Base-by-base conservation (phyloP, 257 asterid genomes). In the Solanum appendiculatum region DNA sequence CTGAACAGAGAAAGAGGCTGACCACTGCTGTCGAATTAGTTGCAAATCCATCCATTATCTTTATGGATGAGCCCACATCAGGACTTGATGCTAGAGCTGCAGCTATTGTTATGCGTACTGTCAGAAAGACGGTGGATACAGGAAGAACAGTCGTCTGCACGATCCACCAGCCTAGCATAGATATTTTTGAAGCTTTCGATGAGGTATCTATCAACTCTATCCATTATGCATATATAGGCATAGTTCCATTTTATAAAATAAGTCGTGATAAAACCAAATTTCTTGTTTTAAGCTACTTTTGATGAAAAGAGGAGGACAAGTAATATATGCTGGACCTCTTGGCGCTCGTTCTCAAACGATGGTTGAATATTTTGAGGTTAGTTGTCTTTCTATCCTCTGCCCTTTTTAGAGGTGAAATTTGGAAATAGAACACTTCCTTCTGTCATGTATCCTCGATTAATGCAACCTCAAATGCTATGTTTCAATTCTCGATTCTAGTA, bases 21-120 rank as follows among this genome's bases (percentile, higher is more conserved):
- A 95, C 98, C 23, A 95, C 94, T 64, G 98, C 98, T 13, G 98
- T 95, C 42, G 98, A 95, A 58, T 86, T 95, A 48, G 98, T 95
- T 48, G 97, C 98, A 13, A 95, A 95, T 90, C 98, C 98, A 14
- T 95, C 98, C 54, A 92, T 95, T 80, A 95, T 95, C 87, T 95
- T 95, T 46, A 95, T 95, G 98, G 98, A 95, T 48, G 98, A 95
- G 89, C 98, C 98, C 2, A 95, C 98, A 0, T 95, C 98, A 18
- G 98, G 98, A 20, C 98, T 95, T 40, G 98, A 95, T 90, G 98
- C 98, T 14, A 91, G 98, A 92, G 98, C 98, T 69, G 98, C 98
- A 88, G 98, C 98, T 14, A 93, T 94, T 72, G 98, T 95, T 48
- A 94, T 95, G 98, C 94, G 98, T 27, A 91, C 98, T 5, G 98